phyloP scores from a whole-genome alignment of 805 yeast genomes.

The Candida nitratophila region DNA sequence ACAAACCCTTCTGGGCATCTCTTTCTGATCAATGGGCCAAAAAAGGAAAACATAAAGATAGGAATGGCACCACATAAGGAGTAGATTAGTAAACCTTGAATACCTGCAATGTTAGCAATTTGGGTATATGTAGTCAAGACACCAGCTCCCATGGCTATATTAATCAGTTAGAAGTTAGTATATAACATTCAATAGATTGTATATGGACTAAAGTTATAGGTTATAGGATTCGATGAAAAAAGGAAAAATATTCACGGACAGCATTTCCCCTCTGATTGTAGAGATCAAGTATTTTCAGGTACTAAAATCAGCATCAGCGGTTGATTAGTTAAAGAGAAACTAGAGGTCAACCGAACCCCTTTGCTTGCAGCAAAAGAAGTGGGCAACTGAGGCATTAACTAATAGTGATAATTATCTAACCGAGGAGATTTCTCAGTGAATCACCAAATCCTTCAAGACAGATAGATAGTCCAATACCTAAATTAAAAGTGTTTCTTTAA shows the following conservation, averaged over 20 bases:
- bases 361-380: no score
- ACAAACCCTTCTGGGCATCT: conserved; percentile 88
- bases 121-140: conserved; percentile 79
- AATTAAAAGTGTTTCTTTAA: background rate
- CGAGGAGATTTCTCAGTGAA: background rate
- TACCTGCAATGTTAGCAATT: conserved; percentile 78
- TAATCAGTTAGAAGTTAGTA: background rate
- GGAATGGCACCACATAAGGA: conserved; percentile 78
- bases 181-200: background rate
- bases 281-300: no score
- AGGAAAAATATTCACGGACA: background rate
- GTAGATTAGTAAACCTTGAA: conserved; percentile 82
- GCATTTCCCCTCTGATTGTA: background rate
- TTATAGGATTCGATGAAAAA: no score
- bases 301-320: no score
- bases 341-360: no score
- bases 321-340: no score
- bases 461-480: no score
- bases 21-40: conserved; percentile 75
- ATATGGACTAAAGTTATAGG: no score
- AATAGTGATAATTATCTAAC: no score
- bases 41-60: conserved; percentile 69
- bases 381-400: no score
- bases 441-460: no score
- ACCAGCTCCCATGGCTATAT: conserved; percentile 80